These are phyloP conservation scores for Berberis thunbergii DNA, from an alignment of 164 flowering plant species.

Conservation along the genomic window DNA sequence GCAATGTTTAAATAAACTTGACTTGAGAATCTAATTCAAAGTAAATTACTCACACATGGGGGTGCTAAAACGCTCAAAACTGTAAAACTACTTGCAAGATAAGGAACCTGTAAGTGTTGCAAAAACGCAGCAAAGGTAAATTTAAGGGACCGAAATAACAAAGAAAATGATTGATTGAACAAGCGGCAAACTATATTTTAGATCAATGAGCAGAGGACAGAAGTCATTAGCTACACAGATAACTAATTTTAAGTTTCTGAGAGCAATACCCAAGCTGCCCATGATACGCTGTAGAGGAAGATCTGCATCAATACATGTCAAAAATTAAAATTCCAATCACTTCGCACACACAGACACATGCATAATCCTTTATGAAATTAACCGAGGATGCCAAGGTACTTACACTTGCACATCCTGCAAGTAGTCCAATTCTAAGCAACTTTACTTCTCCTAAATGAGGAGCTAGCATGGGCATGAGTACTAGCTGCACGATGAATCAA, in stretches of 20 bases:
- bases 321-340: background rate
- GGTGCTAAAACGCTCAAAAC: slow-evolving; percentile 31
- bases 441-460: slow-evolving; percentile 51
- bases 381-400: slow-evolving; percentile 5
- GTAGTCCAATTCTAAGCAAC: slow-evolving; percentile 65
- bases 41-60: slow-evolving; percentile 58
- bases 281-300: slow-evolving; percentile 58
- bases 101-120: slow-evolving; percentile 37
- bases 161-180: background rate
- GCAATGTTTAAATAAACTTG: background rate
- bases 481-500: slow-evolving; percentile 39
- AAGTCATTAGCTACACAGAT: no score
- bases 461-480: slow-evolving; percentile 66
- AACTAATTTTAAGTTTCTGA: background rate
- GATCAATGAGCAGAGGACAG: no score
- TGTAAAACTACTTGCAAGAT: slow-evolving; percentile 35
- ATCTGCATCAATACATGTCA: slow-evolving; percentile 40
- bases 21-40: background rate
- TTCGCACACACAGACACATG: background rate
- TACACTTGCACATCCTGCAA: slow-evolving; percentile 46
- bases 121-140: no score
- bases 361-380: background rate
- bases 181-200: no score
- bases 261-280: slow-evolving; percentile 73
- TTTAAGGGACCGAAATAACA: background rate